Evolutionary conservation across 2,329 filamentous ascomycete genomes (phyloP), one percentile per base, ranked within the genome.

Genomic region (Venturia pyrina): DNA sequence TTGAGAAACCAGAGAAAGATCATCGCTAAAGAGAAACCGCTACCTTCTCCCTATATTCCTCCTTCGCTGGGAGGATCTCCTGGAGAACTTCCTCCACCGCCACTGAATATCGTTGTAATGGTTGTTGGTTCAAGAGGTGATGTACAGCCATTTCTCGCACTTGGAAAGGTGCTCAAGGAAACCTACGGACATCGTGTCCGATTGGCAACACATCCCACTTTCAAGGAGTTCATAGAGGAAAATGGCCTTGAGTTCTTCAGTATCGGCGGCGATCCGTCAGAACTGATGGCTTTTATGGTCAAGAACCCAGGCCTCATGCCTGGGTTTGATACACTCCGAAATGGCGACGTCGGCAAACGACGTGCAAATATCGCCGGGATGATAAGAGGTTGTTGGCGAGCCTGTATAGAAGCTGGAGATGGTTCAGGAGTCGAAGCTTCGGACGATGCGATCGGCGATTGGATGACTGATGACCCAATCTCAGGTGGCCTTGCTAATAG

Each of bases 271-370:
- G 80, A 82, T 68, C 80, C 80, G 17, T 74, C 79, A 15, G 76
- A 79, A 67, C 74, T 82, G 48, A 82, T 82, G 80, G 90, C 91
- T 3, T 96, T 93, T 71, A 96, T 96, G 91, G 91, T 95, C 59
- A 93, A 93, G 75, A 89, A 95, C 70, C 90, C 91, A 0, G 90
- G 91, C 0, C 79, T 96, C 41, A 91, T 96, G 87, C 91, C 91
- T 1, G 89, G 89, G 0, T 85, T 93, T 67, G 88, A 93, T 62
- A 87, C 89, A 0, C 76, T 96, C 62, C 87, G 86, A 67, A 89
- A 83, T 69, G 91, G 91, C 8, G 91, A 95, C 72, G 85, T 96
- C 62, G 87, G 84, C 53, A 89, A 87, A 75, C 82, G 90, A 40
- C 83, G 91, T 40, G 86, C 84, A 68, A 89, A 89, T 19, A 91